A percentile compares a stretch with the other conserved stretches of the same genome.
Conservation (phyloP, 1,139 yeast species). For the Sugiyamaella castrensis region DNA sequence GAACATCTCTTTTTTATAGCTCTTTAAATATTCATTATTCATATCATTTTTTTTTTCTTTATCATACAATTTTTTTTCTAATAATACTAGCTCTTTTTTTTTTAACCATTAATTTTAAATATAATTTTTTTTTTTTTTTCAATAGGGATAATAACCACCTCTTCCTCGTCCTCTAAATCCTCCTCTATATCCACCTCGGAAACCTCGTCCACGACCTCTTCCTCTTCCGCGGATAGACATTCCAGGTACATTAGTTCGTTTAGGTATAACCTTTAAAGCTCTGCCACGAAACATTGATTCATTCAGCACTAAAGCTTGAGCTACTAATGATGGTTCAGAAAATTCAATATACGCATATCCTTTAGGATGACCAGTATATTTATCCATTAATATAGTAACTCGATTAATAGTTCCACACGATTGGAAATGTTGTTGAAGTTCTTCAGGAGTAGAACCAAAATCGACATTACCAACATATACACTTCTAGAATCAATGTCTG, state of each 20-base stretch:
- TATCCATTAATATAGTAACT: slow-evolving; percentile 74
- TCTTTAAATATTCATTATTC: not conserved
- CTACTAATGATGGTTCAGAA: slow-evolving; percentile 58
- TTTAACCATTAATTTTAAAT: slow-evolving; percentile 3
- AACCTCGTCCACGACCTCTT: slow-evolving; percentile 44
- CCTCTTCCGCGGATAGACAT: slow-evolving; percentile 46
- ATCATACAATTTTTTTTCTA: not conserved
- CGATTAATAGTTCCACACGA: slow-evolving; percentile 76
- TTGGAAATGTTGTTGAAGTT: slow-evolving; percentile 73
- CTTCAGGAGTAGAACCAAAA: slow-evolving; percentile 73
- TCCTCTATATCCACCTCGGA: slow-evolving; percentile 42
- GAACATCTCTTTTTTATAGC: not conserved
- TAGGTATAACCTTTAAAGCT: slow-evolving; percentile 65
- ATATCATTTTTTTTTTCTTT: not conserved
- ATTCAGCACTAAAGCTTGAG: slow-evolving; percentile 63
- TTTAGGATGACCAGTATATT: slow-evolving; percentile 72
- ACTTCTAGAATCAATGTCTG: slow-evolving; percentile 70
- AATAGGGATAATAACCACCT: slow-evolving; percentile 39
- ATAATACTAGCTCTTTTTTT: slow-evolving; percentile 1
- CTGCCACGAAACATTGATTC: slow-evolving; percentile 68
- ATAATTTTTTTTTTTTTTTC: slow-evolving; percentile 9
- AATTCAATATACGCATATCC: slow-evolving; percentile 87
- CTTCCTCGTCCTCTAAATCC: slow-evolving; percentile 45
- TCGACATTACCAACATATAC: slow-evolving; percentile 88
- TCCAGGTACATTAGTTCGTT: slow-evolving; percentile 80